These are phyloP conservation scores for Lathyrus sativus DNA, from an alignment of 306 rosid species.

Conservation along the genomic window DNA sequence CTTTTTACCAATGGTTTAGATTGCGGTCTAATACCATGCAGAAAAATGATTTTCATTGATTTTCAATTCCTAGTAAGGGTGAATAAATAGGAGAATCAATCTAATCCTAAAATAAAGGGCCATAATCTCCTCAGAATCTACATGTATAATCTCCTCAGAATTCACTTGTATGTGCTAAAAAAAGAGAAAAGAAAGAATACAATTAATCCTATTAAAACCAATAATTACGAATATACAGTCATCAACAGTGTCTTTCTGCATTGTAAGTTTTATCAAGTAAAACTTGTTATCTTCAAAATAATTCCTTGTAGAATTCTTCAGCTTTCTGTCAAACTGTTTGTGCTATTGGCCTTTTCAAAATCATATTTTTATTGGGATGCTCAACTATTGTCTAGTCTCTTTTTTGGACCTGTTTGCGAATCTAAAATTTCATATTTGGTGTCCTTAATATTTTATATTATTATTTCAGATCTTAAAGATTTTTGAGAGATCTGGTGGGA, in stretches of 20 bases:
- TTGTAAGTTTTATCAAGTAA: background rate
- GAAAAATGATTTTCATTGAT: background rate
- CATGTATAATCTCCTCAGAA: background rate
- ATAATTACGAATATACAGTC: background rate
- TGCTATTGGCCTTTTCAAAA: slow-evolving; percentile 4
- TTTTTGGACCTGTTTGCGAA: background rate
- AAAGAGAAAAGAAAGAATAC: background rate
- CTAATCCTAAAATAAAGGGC: background rate
- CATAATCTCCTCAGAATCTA: background rate
- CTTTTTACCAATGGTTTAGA: background rate
- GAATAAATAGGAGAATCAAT: background rate
- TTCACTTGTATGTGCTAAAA: background rate
- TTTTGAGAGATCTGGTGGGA: slow-evolving; percentile 35
- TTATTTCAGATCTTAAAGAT: slow-evolving; percentile 54
- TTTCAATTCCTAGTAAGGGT: background rate
- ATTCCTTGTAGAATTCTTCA: background rate
- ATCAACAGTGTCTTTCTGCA: slow-evolving; percentile 3
- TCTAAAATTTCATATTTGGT: background rate
- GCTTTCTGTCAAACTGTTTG: background rate
- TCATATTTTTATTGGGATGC: background rate
- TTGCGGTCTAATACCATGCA: background rate
- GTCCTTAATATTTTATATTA: background rate
- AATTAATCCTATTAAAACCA: background rate
- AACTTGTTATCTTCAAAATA: background rate
- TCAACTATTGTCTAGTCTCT: background rate